Conservation (phyloP, 225 moss, liverwort and hornwort genomes). For the Sphagnum tenellum region DNA sequence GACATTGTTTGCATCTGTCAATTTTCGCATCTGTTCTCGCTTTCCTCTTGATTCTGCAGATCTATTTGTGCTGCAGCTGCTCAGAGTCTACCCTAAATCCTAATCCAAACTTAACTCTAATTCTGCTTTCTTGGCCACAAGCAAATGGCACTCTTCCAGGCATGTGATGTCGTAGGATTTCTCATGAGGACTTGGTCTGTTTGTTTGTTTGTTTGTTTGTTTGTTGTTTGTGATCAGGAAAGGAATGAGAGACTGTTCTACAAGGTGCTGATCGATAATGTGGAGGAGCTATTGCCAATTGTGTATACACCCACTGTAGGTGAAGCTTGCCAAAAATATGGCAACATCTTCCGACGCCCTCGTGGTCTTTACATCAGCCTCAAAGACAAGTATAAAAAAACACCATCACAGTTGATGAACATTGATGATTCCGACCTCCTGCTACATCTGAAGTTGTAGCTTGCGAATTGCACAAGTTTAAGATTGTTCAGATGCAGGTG, state of each 20-base stretch:
- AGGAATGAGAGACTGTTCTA: conserved; percentile 84
- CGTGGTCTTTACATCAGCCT: conserved; percentile 75
- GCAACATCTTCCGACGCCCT: conserved; percentile 76
- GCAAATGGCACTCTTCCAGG: too few relatives aligned
- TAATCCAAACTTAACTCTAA: too few relatives aligned
- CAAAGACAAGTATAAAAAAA: conserved; percentile 52
- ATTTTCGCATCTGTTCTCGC: background rate
- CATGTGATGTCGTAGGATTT: background rate
- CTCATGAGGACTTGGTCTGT: background rate
- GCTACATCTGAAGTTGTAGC: background rate
- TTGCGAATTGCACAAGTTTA: background rate
- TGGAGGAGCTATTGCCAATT: conserved; percentile 77
- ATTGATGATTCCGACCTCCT: background rate
- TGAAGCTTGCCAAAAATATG: conserved; percentile 95
- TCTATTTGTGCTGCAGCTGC: too few relatives aligned
- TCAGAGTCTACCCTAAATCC: too few relatives aligned
- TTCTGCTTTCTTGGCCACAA: too few relatives aligned
- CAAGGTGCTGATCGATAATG: conserved; percentile 76
- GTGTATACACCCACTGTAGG: conserved; percentile 95
- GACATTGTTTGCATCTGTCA: background rate
- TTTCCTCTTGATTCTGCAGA: background rate
- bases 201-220: background rate
- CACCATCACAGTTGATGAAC: background rate
- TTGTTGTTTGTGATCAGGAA: conserved; percentile 31
- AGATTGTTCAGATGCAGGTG: conserved; percentile 1